Base-by-base conservation (phyloP, 2,329 filamentous ascomycete genomes). In the Polytolypa hystricis region DNA sequence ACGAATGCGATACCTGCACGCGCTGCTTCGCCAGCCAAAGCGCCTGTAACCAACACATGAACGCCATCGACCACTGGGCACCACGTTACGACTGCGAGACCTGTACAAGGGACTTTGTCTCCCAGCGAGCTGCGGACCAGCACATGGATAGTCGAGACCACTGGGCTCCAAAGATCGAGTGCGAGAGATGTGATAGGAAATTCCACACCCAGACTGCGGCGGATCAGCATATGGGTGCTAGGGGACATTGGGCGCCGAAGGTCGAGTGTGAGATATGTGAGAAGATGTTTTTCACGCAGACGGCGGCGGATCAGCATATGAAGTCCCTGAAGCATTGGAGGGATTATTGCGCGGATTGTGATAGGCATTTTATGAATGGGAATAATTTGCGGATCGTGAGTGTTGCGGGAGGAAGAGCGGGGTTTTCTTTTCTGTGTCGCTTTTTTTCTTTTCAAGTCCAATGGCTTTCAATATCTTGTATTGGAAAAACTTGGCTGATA, bases 321-420 rank as follows among this genome's bases (percentile, higher is more conserved):
- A 37, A 40, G 17, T 29, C 15, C 3, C 29, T 27, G 6, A 44
- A 42, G 18, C 55, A 57, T 33, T 61, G 44, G 35, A 42, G 39
- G 21, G 42, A 47, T 30, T 58, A 59, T 39, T 61, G 53, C 39
- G 37, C 35, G 6, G 16, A 16, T 3, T 64, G 61, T 40, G 21
- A 53, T 4, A 43, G 45, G 12, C 35, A 35, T 0, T 62, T 62
- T 21, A 12, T 46, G 5, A 60, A 49, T 35, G 45, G 43, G 14
- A 60, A 61, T 28, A 52, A 49, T 31, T 40, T 61, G 4, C 45
- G 35, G 8, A 51, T 48, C 50, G 56, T 58, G 44, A 31, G 33
- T 26, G 9, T 11, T n/a, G n/a, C n/a, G n/a, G n/a, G n/a, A n/a
- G n/a, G n/a, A n/a, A n/a, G n/a, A n/a, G n/a, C n/a, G n/a, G n/a